Evolutionary conservation across 1,139 yeast genomes (phyloP), one percentile per base, ranked within the genome.

Genomic region (Geotrichum klebahnii): DNA sequence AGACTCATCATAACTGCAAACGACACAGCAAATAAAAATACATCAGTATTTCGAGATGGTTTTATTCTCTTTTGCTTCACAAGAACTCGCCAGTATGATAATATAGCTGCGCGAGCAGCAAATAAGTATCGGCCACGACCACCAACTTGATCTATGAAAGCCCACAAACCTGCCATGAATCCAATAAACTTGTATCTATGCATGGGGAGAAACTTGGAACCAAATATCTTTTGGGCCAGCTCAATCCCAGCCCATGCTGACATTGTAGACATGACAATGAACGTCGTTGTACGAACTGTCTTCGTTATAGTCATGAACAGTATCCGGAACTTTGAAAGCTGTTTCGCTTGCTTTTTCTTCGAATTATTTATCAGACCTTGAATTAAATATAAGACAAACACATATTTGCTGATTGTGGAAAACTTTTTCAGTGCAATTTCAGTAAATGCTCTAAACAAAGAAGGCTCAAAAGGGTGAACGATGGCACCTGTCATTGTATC

Each of bases 191-290:
- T 59, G 61, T 64, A 67, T 17, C 75, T 67, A 34, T 60, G 58
- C 28, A 57, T 58, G 8, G 72, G 68, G 34, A 66, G 53, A 38
- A 66, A 53, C 35, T 55, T 59, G 47, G 58, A 58, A 26, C 67
- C 64, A 28, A 70, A 57, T 32, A 69, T 17, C 41, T 55, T 51
- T 53, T 70, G 72, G 34, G 66, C 54, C 16, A 65, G 55, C 40
- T 69, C 72, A 28, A 71, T 61, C n/a, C 75, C 74, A 5, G 69
- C 66, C 71, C 73, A 68, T 1, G 71, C 66, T 3, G 71, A 61
- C 12, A 73, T 65, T 2, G 66, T 60, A 1, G 68, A 58, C 66
- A 70, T 57, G n/a, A 70, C 63, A 47, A 68, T 59, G 47, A 69
- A 67, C 16, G 65, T 55, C 22, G 69, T 60, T 8, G 71, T 65